Evolutionary conservation across 495 filamentous ascomycete species (phyloP).

Genomic region (Xylaria curta): DNA sequence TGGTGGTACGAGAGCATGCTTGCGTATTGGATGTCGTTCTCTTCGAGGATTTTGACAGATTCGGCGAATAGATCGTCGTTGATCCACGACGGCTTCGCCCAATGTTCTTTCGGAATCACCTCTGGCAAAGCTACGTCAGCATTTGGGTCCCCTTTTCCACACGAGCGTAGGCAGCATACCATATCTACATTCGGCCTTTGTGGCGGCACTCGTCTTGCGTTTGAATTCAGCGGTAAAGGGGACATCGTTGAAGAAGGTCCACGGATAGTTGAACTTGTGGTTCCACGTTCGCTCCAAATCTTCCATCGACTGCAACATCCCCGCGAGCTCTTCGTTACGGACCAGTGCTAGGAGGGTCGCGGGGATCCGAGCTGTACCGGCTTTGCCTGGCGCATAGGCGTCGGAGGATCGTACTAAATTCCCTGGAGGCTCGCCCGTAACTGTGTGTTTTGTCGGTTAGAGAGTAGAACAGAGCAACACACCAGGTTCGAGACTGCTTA

Average conservation of each 20-base stretch:
- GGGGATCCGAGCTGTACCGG: conserved; percentile 81
- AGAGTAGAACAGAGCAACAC: neutral
- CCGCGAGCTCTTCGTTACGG: conserved; percentile 84
- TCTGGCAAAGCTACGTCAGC: conserved; percentile 56
- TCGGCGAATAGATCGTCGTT: conserved; percentile 83
- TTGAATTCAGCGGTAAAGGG: conserved; percentile 95
- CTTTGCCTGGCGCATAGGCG: conserved; percentile 72
- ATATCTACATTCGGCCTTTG: conserved; percentile 84
- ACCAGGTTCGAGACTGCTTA: conserved; percentile 49
- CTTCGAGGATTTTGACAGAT: conserved; percentile 80
- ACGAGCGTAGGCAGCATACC: conserved; percentile 58
- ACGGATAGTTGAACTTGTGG: conserved; percentile 98
- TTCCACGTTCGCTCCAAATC: conserved; percentile 98
- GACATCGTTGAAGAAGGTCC: conserved; percentile 98
- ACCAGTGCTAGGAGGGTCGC: conserved; percentile 94
- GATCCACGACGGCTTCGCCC: conserved; percentile 92
- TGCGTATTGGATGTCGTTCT: conserved; percentile 88
- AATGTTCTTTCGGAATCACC: conserved; percentile 90
- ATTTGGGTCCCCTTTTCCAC: conserved; percentile 15
- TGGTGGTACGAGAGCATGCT: conserved; percentile 91
- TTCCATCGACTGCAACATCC: conserved; percentile 83
- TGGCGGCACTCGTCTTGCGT: conserved; percentile 71
- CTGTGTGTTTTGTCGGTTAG: conserved; percentile 51
- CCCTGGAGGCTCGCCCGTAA: conserved; percentile 80
- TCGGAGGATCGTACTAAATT: conserved; percentile 73